Evolutionary conservation across 2,329 filamentous ascomycete species (phyloP), one percentile per base, ranked within the genome.

Genomic region (Talaromyces sp.): DNA sequence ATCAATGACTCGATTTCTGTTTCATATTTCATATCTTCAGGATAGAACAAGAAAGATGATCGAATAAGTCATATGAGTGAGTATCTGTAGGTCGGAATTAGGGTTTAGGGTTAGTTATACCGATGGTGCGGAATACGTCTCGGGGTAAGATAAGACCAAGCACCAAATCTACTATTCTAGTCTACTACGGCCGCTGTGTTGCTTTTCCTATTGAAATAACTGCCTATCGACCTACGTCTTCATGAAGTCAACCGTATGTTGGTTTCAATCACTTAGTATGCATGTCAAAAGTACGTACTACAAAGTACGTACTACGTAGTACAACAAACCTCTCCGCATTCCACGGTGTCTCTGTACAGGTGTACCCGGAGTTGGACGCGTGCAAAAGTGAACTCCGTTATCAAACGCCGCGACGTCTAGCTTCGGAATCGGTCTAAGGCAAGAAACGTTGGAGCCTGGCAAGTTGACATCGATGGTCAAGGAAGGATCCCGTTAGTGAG

Each of bases 361-460:
- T 1, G 3, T 11, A 2, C n/a, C 21, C 50, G 50, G 50, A 54
- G 28, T 54, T 54, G 5, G 50, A 21, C 50, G 18, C 18, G n/a
- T 11, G 2, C 12, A 1, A 14, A 35, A 6, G 3, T 8, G 50
- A 37, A 54, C 50, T 54, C 50, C 50, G 50, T 35, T 37, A 35
- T 54, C 50, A 54, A n/a, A 21, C 28, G 48, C 28, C 48, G 31
- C 5, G 14, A 11, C 5, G 37, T 37, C 14, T 5, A 37, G 28
- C 18, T 8, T 35, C n/a, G 11, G 50, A n/a, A 3, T 50, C 23
- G 12, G 11, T 21, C n/a, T 16, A 54, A n/a, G 14, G n/a, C 33
- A 35, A 35, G 18, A 54, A 54, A 54, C 31, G 50, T 37, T 54
- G 50, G 50, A 37, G 50, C 50, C 50, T 54, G 50, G 31, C 46